Conservation (phyloP, 2,329 filamentous ascomycete species). For the Beauveria australis region DNA sequence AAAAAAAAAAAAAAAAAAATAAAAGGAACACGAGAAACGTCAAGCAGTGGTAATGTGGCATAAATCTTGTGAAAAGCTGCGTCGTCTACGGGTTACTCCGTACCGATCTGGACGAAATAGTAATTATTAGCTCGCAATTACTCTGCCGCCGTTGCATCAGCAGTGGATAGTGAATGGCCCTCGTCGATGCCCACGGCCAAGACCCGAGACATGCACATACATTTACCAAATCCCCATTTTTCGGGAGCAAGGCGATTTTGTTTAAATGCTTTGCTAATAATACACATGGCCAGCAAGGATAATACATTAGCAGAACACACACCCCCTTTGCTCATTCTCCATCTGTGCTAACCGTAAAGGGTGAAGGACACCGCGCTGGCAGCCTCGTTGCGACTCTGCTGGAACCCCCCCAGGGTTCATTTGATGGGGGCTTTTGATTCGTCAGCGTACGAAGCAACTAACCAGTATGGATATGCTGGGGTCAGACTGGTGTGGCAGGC, state of each 20-base stretch:
- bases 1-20: too few relatives aligned
- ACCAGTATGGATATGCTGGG: background rate
- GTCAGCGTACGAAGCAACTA: background rate
- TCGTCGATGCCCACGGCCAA: constrained; percentile 2
- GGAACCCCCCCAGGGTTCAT: background rate
- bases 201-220: constrained; percentile 6
- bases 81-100: background rate
- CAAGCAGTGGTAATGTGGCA: background rate
- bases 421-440: background rate
- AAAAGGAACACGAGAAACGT: background rate
- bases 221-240: constrained; percentile 2
- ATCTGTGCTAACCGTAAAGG: background rate
- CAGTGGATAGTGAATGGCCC: background rate
- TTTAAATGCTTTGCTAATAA: background rate
- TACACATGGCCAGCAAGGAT: constrained; percentile 9
- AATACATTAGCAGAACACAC: background rate
- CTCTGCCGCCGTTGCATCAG: constrained; percentile 3
- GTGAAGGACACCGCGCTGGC: constrained; percentile 9
- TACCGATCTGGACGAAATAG: background rate
- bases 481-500: background rate
- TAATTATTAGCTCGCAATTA: background rate
- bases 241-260: background rate
- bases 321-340: background rate
- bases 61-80: background rate
- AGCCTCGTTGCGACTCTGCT: background rate